Evolutionary conservation across 2,329 filamentous ascomycete genomes (phyloP), one percentile per base, ranked within the genome.

Genomic region (Zymoseptoria pseudotritici): DNA sequence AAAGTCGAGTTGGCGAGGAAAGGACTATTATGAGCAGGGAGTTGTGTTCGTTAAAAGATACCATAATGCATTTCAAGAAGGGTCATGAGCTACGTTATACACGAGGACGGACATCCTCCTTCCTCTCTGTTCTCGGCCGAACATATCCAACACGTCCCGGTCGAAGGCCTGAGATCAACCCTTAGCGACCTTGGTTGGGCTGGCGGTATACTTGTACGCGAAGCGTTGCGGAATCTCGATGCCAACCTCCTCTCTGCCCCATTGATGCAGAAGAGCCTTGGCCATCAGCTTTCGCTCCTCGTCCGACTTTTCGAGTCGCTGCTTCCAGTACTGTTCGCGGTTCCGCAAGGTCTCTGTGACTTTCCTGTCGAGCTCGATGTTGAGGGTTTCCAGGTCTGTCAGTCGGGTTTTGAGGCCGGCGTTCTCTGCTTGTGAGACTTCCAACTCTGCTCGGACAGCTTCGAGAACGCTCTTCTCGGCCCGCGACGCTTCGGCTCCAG

Each of bases 1-100:
- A 93, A 93, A 78, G 80, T 94, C 56, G 89, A 93, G 73, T 75
- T 93, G 69, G 90, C 89, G 2, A 80, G 90, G 70, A 93, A 92
- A 77, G 90, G 89, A 1, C 68, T 92, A 73, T 73, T 94, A 57
- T 92, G 64, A 73, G 17, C n/a, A 24, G 4, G 29, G 7, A 36
- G 19, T 13, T 53, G 21, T 29, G 52, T 53, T 29, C 50, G 22
- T 52, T 24, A 21, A 52, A 52, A 22, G 22, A 21, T 24, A 52
- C 20, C 20, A 24, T 24, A 24, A 24, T 52, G 50, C 50, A 52
- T 52, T 24, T 52, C 20, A 10, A 52, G 50, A 52, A 52, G 9
- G 50, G 20, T 21, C 20, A 19, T 52, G 50, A 52, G 36, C 36
- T 46, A 46, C 11, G 36, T 46, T 46, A 46, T 46, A 46, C 36